Evolutionary conservation across 495 filamentous ascomycete species (phyloP), one percentile per base, ranked within the genome.

Genomic region (Penicillium canescens): DNA sequence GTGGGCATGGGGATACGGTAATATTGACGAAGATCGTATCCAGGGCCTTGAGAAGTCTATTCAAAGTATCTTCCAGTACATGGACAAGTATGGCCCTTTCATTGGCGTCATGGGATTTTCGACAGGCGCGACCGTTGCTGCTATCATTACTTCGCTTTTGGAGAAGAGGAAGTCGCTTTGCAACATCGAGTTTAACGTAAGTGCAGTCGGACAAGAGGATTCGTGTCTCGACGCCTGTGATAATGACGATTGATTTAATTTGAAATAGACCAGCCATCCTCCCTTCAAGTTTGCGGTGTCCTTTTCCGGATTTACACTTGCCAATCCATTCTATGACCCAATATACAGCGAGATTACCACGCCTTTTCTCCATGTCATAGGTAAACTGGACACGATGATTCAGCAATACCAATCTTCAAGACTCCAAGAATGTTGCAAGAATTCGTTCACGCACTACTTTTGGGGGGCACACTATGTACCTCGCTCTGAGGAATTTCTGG

Each of bases 211-310:
- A 9, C 10, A n/a, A n/a, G n/a, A 42, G 8, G 6, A 4, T 23
- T 4, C 6, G 9, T 4, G 18, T 21, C 20, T 21, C 24, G 7
- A 9, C 10, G 6, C 2, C 39, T 23, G 6, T 9, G 7, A 24
- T 23, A 23, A 23, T 23, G 39, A 6, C 6, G 8, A 24, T 23
- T 23, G 18, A 9, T 42, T 4, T 24, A 3, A 23, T 3, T 3
- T 42, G 18, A 20, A 5, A 23, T n/a, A 54, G 42, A 46, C 12
- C 4, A 31, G 13, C 6, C 50, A 55, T 23, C 42, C 56, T 7
- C 56, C 56, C 8, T 49, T 59, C 9, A n/a, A 50, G n/a, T 60
- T 60, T 21, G 52, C 42, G 18, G 35, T 55, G 5, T 39, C 41
- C 3, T 38, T 55, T 42, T 55, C 36, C 31, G 47, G 57, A 6